A percentile compares a stretch with the other conserved stretches of the same genome.
phyloP scores from a whole-genome alignment of 495 filamentous ascomycete species.

The Hypoxylon subgilvum region DNA sequence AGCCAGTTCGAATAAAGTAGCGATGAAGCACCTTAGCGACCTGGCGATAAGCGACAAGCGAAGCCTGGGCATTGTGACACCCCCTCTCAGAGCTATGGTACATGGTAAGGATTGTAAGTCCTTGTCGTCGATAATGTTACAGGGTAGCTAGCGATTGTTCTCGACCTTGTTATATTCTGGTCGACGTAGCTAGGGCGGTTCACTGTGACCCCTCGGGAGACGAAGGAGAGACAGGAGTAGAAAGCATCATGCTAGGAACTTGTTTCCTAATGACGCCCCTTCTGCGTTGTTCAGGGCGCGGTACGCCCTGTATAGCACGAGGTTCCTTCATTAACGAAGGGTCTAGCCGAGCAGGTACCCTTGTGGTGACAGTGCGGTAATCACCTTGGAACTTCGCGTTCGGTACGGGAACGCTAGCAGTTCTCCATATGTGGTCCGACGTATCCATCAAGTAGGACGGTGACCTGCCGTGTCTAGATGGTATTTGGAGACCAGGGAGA shows the following conservation, averaged over 20 bases:
- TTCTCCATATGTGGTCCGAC: slow-evolving; percentile 90
- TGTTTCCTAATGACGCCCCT: slow-evolving; percentile 70
- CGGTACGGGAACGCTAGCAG: slow-evolving; percentile 79
- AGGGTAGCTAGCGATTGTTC: slow-evolving; percentile 18
- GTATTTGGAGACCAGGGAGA: slow-evolving; percentile 36
- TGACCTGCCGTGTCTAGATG: slow-evolving; percentile 47
- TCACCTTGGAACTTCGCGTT: slow-evolving; percentile 76
- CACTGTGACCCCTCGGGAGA: slow-evolving; percentile 19
- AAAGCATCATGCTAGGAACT: slow-evolving; percentile 69
- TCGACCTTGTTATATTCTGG: slow-evolving; percentile 4
- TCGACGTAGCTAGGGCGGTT: slow-evolving; percentile 5
- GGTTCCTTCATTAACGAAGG: slow-evolving; percentile 86
- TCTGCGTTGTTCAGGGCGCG: slow-evolving; percentile 66
- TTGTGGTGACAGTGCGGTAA: slow-evolving; percentile 57
- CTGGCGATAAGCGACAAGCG: too few relatives aligned
- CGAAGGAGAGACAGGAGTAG: slow-evolving; percentile 10
- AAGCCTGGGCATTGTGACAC: too few relatives aligned
- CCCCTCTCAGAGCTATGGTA: slow-evolving; percentile 29
- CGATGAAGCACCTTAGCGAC: too few relatives aligned
- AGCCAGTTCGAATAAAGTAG: not conserved
- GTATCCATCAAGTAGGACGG: slow-evolving; percentile 83
- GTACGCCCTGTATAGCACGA: slow-evolving; percentile 74
- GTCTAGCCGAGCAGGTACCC: slow-evolving; percentile 82
- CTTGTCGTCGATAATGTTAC: slow-evolving; percentile 26
- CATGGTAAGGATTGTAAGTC: slow-evolving; percentile 8